These are phyloP conservation scores for Magnusiomyces fungicola DNA, from an alignment of 1,139 yeast genomes.

Conservation along the genomic window DNA sequence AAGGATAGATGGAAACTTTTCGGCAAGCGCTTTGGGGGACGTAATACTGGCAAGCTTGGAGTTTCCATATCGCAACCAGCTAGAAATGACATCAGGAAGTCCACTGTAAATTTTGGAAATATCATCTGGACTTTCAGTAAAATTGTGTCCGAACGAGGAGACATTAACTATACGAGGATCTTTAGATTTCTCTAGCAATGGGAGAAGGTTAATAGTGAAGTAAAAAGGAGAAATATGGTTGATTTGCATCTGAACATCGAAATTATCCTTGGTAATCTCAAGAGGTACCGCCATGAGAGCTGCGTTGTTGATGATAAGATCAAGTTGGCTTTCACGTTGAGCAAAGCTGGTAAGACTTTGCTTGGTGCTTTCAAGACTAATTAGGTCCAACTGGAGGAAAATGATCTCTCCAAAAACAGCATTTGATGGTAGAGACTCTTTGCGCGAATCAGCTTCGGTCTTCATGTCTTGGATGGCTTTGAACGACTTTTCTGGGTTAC, in stretches of 20 bases:
- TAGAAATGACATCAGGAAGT: conserved; percentile 44
- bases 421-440: conserved; percentile 11
- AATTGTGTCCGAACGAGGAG: conserved; percentile 62
- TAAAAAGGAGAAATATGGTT: conserved; percentile 72
- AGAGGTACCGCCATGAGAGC: conserved; percentile 76
- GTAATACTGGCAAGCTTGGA: conserved; percentile 81
- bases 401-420: conserved; percentile 48
- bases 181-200: conserved; percentile 41
- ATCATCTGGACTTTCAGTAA: conserved; percentile 46
- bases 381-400: conserved; percentile 55
- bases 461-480: conserved; percentile 50
- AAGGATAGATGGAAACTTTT: conserved; percentile 55
- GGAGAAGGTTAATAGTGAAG: conserved; percentile 55
- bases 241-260: conserved; percentile 75
- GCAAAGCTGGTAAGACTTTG: conserved; percentile 47
- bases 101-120: conserved; percentile 49
- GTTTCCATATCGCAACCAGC: conserved; percentile 68
- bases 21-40: conserved; percentile 56
- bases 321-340: conserved; percentile 43
- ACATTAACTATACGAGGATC: conserved; percentile 57
- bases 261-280: conserved; percentile 56
- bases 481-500: conserved; percentile 49
- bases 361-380: conserved; percentile 51
- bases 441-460: conserved; percentile 42
- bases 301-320: conserved; percentile 69